A percentile compares a stretch with the other conserved stretches of the same genome.
Evolutionary conservation across 2,329 filamentous ascomycete genomes (phyloP).

Genomic region (Fusarium paranaense): DNA sequence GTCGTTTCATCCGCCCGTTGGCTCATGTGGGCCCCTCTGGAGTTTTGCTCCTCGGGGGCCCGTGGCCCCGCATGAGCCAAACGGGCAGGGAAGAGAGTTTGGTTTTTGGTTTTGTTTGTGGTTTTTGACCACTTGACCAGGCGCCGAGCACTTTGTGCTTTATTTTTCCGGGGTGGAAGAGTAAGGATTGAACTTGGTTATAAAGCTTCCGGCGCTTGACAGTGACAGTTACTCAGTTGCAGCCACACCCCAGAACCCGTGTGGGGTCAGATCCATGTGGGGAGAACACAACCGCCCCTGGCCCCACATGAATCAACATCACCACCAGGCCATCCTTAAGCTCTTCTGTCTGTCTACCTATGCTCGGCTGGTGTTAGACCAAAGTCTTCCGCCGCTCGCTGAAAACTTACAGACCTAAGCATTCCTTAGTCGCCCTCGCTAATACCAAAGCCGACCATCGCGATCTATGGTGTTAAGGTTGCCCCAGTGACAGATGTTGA

Average conservation of each 20-base stretch:
- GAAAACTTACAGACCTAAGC: not conserved
- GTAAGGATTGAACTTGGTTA: not conserved
- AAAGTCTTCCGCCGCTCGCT: not conserved
- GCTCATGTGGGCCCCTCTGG: not conserved
- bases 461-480: not conserved
- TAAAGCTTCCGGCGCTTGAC: not conserved
- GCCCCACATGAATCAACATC: not conserved
- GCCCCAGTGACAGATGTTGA: not conserved
- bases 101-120: not conserved
- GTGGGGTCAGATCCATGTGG: not conserved
- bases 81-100: not conserved
- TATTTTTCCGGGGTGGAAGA: not conserved
- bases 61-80: not conserved
- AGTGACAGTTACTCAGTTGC: not conserved
- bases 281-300: not conserved
- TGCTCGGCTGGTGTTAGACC: not conserved
- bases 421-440: not conserved
- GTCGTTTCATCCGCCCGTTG: not conserved
- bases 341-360: not conserved
- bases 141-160: not conserved
- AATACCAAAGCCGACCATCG: not conserved
- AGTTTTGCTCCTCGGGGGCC: not conserved
- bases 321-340: not conserved
- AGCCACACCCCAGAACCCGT: not conserved
- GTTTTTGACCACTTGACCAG: not conserved